Conservation (phyloP, 192 early-diverging fungal genomes). For the Funneliformis mosseae region DNA sequence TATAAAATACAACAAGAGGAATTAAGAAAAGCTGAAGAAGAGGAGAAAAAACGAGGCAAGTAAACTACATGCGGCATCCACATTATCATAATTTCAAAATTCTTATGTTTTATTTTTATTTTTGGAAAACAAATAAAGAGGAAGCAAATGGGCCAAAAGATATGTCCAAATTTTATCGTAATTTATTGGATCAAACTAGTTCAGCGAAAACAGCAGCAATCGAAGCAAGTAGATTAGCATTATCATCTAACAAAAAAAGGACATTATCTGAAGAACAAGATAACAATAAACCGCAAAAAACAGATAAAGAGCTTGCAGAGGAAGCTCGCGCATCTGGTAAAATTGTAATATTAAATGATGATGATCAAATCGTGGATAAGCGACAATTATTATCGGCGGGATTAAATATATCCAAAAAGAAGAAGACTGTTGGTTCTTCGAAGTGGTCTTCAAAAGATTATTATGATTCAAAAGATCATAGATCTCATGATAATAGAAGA, state of each 20-base stretch:
- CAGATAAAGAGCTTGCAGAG: slow-evolving; percentile 39
- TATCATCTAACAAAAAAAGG: not conserved
- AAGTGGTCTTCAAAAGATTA: not conserved
- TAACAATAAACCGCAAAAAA: slow-evolving; percentile 30
- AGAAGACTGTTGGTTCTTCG: slow-evolving; percentile 34
- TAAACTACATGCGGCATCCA: not conserved
- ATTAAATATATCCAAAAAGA: slow-evolving; percentile 58
- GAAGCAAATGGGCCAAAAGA: slow-evolving; percentile 35
- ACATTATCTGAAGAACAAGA: slow-evolving; percentile 13
- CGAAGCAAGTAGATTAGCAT: slow-evolving; percentile 34
- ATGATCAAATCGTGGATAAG: slow-evolving; percentile 78
- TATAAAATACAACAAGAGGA: slow-evolving; percentile 61
- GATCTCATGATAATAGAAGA: slow-evolving; percentile 38
- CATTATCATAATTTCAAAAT: not conserved
- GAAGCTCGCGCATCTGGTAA: slow-evolving; percentile 44
- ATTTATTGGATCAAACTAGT: slow-evolving; percentile 54
- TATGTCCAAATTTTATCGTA: slow-evolving; percentile 60
- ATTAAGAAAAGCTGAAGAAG: slow-evolving; percentile 56
- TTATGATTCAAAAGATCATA: slow-evolving; percentile 39
- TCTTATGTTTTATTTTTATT: not conserved
- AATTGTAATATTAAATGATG: slow-evolving; percentile 63
- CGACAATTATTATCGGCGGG: slow-evolving; percentile 67
- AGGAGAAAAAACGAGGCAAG: slow-evolving; percentile 57
- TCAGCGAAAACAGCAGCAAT: slow-evolving; percentile 42
- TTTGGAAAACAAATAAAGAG: slow-evolving; percentile 14